Evolutionary conservation across 768 basidiomycete species (phyloP).

Genomic region (Trichaptum fuscoviolaceum): DNA sequence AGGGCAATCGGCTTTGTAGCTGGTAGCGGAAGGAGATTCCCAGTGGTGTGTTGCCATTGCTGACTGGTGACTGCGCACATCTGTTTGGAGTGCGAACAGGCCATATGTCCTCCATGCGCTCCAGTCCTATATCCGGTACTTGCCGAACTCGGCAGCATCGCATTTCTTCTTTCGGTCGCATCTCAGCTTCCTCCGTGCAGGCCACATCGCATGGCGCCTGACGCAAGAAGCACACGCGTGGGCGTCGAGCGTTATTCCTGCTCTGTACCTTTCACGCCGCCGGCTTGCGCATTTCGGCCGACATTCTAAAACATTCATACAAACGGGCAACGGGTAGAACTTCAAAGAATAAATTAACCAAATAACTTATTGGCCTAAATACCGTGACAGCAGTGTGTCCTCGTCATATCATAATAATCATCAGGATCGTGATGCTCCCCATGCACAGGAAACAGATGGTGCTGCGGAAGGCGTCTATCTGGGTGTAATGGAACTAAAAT

Average conservation of each 20-base stretch:
- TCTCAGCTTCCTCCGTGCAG: background rate
- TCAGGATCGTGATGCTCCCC: background rate
- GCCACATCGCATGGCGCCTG: background rate
- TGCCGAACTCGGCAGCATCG: background rate
- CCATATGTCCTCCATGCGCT: constrained; percentile 1
- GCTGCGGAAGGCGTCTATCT: background rate
- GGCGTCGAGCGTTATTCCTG: background rate
- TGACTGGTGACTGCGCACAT: background rate
- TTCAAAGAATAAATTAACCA: background rate
- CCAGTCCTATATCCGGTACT: background rate
- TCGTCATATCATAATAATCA: background rate
- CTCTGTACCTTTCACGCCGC: constrained; percentile 1
- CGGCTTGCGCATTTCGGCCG: background rate
- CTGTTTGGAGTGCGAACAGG: background rate
- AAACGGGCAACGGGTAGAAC: background rate
- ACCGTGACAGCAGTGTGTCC: background rate
- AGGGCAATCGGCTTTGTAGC: too few species aligned
- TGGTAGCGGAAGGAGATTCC: background rate
- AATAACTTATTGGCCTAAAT: background rate
- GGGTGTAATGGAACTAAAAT: background rate
- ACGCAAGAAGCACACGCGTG: background rate
- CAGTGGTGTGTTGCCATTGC: background rate
- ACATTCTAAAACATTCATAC: background rate
- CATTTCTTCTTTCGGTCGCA: background rate
- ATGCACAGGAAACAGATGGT: background rate